These are phyloP conservation scores for Penicillium sp. DNA, from an alignment of 2,329 filamentous ascomycete species.

Conservation along the genomic window DNA sequence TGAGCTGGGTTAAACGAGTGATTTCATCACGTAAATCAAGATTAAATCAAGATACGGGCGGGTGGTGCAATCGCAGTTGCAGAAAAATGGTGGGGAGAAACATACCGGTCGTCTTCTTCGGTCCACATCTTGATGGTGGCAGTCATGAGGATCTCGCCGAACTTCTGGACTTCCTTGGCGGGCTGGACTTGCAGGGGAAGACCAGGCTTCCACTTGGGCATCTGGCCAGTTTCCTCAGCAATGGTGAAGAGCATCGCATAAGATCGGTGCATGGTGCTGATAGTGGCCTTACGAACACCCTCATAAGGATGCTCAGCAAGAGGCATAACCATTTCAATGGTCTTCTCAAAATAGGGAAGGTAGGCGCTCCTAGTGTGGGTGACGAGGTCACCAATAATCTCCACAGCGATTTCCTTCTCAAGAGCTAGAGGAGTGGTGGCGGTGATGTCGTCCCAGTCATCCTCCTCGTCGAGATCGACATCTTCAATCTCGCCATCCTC, in stretches of 20 bases:
- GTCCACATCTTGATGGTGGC: conserved; percentile 85
- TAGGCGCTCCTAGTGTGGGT: conserved; percentile 80
- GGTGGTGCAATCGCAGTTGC: conserved; percentile 16
- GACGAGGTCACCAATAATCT: conserved; percentile 92
- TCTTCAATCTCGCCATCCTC: conserved; percentile 66
- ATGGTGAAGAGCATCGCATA: conserved; percentile 90
- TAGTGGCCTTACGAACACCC: conserved; percentile 87
- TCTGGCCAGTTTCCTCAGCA: conserved; percentile 77
- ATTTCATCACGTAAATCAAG: conserved; percentile 71
- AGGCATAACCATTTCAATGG: conserved; percentile 78
- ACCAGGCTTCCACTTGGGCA: conserved; percentile 85
- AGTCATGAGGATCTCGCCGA: conserved; percentile 83
- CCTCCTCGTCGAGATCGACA: conserved; percentile 76
- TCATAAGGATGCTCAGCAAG: conserved; percentile 90
- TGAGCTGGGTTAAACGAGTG: conserved; percentile 97
- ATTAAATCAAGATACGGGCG: conserved; percentile 16
- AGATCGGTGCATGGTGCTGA: conserved; percentile 89
- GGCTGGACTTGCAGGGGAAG: conserved; percentile 81
- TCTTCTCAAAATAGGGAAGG: conserved; percentile 86
- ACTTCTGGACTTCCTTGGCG: conserved; percentile 78
- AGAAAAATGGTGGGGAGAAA: conserved; percentile 40
- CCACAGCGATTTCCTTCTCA: conserved; percentile 96
- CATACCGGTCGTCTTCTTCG: conserved; percentile 92
- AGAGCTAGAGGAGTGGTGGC: conserved; percentile 87
- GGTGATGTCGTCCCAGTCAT: conserved; percentile 81